Conservation (phyloP, 2,329 filamentous ascomycete species). For the Fulvia fulva region DNA sequence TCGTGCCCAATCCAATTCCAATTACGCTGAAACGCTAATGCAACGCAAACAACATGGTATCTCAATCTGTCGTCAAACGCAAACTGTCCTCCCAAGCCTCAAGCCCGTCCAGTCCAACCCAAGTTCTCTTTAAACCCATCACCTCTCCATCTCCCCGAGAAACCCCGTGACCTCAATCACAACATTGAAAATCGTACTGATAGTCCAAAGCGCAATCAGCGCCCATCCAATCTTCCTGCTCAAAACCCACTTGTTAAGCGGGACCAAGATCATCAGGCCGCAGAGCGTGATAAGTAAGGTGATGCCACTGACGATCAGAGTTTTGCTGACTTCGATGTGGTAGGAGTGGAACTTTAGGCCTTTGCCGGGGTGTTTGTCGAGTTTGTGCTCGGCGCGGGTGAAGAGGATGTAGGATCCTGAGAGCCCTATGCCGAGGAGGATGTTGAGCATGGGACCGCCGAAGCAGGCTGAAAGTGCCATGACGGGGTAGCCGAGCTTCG, state of each 20-base stretch:
- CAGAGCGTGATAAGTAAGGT: slow-evolving; percentile 77
- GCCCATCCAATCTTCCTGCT: slow-evolving; percentile 76
- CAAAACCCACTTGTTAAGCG: slow-evolving; percentile 81
- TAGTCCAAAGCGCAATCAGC: slow-evolving; percentile 72
- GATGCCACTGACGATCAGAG: slow-evolving; percentile 78
- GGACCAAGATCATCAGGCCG: slow-evolving; percentile 73
- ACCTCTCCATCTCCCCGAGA: slow-evolving; percentile 12
- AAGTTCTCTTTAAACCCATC: too few species aligned
- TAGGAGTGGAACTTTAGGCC: slow-evolving; percentile 70
- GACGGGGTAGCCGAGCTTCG: slow-evolving; percentile 86
- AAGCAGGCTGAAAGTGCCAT: slow-evolving; percentile 96
- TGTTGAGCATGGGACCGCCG: slow-evolving; percentile 97
- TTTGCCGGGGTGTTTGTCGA: slow-evolving; percentile 63
- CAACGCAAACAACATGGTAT: background rate
- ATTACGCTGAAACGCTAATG: background rate
- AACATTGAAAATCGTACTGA: slow-evolving; percentile 79
- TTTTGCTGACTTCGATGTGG: slow-evolving; percentile 76
- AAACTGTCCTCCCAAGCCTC: too few species aligned
- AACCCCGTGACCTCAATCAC: slow-evolving; percentile 62
- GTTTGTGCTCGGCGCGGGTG: slow-evolving; percentile 60
- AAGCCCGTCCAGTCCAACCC: too few species aligned
- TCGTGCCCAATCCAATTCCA: background rate
- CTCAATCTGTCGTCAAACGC: background rate
- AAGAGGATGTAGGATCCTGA: slow-evolving; percentile 86
- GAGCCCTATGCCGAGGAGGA: slow-evolving; percentile 88